Conservation (phyloP, 1,139 yeast genomes). For the Nakaseomyces glabratus region DNA sequence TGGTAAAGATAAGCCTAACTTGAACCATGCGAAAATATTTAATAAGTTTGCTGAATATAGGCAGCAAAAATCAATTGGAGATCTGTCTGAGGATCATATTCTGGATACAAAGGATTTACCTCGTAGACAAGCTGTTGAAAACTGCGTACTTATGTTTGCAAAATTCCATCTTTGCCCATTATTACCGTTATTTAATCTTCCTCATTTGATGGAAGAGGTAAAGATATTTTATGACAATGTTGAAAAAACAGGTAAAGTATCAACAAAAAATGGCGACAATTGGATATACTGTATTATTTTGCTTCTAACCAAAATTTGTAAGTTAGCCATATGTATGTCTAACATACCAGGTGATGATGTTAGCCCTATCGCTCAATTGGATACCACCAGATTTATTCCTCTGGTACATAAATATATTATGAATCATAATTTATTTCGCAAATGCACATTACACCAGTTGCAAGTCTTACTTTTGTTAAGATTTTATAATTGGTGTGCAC, state of each 20-base stretch:
- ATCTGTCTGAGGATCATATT: conserved; percentile 9
- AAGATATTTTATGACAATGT: conserved; percentile 14
- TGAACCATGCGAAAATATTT: conserved; percentile 18
- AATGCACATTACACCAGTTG: conserved; percentile 24
- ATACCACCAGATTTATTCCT: conserved; percentile 21
- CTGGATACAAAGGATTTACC: conserved; percentile 16
- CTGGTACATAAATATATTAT: conserved; percentile 21
- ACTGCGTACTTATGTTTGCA: conserved; percentile 21
- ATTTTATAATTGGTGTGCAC: conserved; percentile 29
- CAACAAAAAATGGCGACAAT: conserved; percentile 21
- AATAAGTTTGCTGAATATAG: conserved; percentile 25
- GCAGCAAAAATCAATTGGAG: conserved; percentile 12
- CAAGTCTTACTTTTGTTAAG: conserved; percentile 24
- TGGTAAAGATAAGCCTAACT: conserved; percentile 6
- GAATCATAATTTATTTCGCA: conserved; percentile 21
- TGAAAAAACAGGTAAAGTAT: conserved; percentile 12
- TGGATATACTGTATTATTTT: conserved; percentile 20
- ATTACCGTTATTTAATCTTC: conserved; percentile 23
- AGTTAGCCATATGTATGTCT: conserved; percentile 21
- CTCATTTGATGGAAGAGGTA: conserved; percentile 14
- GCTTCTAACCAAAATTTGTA: conserved; percentile 21
- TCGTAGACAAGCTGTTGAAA: conserved; percentile 13
- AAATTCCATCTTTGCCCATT: conserved; percentile 16
- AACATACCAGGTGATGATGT: conserved; percentile 10
- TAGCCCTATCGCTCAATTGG: conserved; percentile 15